Conservation (phyloP, 2,329 filamentous ascomycete species). For the Colletotrichum spinosum region DNA sequence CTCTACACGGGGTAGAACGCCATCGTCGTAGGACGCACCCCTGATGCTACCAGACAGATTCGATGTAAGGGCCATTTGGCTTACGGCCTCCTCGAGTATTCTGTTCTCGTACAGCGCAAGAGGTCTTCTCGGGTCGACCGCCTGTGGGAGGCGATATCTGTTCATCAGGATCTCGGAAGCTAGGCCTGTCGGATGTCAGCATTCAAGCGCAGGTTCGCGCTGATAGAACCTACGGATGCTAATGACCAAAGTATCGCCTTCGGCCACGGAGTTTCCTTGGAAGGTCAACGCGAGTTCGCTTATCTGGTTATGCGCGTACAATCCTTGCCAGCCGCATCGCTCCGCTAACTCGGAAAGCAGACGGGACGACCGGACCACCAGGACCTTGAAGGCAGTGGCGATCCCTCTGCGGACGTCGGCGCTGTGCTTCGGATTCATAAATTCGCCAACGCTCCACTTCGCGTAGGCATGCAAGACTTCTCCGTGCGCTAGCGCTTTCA, state of each 20-base stretch:
- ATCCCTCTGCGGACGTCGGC: slow-evolving; percentile 27
- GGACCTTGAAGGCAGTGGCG: slow-evolving; percentile 34
- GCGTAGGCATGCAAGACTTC: slow-evolving; percentile 40
- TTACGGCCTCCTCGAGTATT: slow-evolving; percentile 40
- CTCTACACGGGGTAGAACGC: slow-evolving; percentile 43
- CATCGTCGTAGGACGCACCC: slow-evolving; percentile 37
- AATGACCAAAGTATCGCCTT: slow-evolving; percentile 43
- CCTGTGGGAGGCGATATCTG: slow-evolving; percentile 39
- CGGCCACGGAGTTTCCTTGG: slow-evolving; percentile 42
- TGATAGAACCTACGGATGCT: slow-evolving; percentile 42
- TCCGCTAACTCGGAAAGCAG: slow-evolving; percentile 42
- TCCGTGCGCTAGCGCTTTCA: slow-evolving; percentile 38
- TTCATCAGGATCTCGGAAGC: slow-evolving; percentile 43
- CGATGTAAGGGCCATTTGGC: not conserved
- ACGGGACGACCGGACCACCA: slow-evolving; percentile 9
- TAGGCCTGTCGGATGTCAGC: slow-evolving; percentile 36
- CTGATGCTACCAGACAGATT: not conserved
- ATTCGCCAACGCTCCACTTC: slow-evolving; percentile 26
- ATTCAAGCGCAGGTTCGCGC: not conserved
- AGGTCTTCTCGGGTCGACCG: slow-evolving; percentile 30
- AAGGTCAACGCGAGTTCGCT: slow-evolving; percentile 38
- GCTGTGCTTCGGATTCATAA: slow-evolving; percentile 11
- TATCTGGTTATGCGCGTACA: slow-evolving; percentile 43
- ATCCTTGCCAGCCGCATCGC: slow-evolving; percentile 45
- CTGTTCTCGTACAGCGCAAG: slow-evolving; percentile 42